Evolutionary conservation across 768 basidiomycete genomes (phyloP), one percentile per base, ranked within the genome.

Genomic region (Boletus subparvulus): DNA sequence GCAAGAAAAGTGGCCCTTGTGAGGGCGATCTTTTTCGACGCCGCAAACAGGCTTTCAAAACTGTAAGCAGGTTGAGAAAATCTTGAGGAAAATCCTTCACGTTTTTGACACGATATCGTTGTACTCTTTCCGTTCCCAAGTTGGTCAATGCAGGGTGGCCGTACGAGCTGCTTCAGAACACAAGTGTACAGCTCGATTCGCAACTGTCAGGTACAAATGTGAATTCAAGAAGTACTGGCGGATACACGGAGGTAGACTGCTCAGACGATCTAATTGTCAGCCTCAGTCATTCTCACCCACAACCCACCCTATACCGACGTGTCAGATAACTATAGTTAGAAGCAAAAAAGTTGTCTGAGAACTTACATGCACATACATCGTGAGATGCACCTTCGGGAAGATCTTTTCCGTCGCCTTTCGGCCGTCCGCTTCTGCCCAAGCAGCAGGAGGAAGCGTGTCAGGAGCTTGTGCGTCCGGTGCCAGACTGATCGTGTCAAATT

Each of bases 361-460:
- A 41, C 65, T 58, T 62, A 83, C 83, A 28, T 74, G 65, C 1
- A 69, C 64, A 66, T 83, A 83, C 76, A 85, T 76, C 2, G 83
- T 86, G 59, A 86, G 61, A 62, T 83, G 79, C 39, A 69, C 65
- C 70, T 81, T 84, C 1, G 84, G 80, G 49, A 71, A 77, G 19
- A 86, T 59, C 50, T 75, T 77, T 60, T 86, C 84, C 7, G 68
- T 75, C 3, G 73, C 75, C 66, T 83, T 81, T 24, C 82, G 74
- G 3, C 83, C 84, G 2, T 65, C 60, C 1, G 64, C 68, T 19
- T 68, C 44, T 10, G 74, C 75, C 83, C 83, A 86, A 13, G 74
- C 71, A 4, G 65, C 43, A 1, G 82, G 83, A 13, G 81, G 80
- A 8, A 69, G 72, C 3, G 77, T 74, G 14, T 74, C 78, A 0